These are phyloP conservation scores for Pythium aphanidermatum DNA, from an alignment of 352 stramenopile genomes.

Conservation along the genomic window DNA sequence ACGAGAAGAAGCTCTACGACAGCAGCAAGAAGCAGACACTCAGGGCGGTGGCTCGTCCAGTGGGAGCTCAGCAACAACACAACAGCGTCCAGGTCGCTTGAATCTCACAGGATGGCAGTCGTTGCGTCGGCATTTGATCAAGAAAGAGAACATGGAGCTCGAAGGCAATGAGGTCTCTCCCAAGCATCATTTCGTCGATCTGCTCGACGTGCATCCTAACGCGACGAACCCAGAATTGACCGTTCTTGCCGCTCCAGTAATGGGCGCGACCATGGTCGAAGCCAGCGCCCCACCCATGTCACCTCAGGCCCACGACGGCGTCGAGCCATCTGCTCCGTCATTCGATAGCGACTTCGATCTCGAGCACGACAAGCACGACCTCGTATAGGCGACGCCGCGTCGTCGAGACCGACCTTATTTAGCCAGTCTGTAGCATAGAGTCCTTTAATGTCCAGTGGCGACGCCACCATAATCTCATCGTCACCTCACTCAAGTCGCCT, in stretches of 20 bases:
- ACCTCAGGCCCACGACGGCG: background rate
- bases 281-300: conserved; percentile 14
- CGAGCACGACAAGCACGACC: conserved; percentile 4
- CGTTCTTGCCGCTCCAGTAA: conserved; percentile 4
- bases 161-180: conserved; percentile 4
- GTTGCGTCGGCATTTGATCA: conserved; percentile 4
- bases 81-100: background rate
- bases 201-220: conserved; percentile 1
- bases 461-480: no score
- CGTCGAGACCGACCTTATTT: no score
- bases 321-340: conserved; percentile 12
- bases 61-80: background rate
- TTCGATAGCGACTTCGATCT: conserved; percentile 17
- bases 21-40: background rate
- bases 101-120: conserved; percentile 12
- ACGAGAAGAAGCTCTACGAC: conserved; percentile 1
- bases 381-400: no score
- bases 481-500: no score
- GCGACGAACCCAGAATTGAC: conserved; percentile 8
- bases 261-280: conserved; percentile 1
- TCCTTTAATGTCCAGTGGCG: no score
- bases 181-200: conserved; percentile 14
- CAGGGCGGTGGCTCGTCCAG: background rate
- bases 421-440: no score
- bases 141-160: conserved; percentile 7